Evolutionary conservation across 352 stramenopile species (phyloP).

Genomic region (Globisporangium paroecandrum): DNA sequence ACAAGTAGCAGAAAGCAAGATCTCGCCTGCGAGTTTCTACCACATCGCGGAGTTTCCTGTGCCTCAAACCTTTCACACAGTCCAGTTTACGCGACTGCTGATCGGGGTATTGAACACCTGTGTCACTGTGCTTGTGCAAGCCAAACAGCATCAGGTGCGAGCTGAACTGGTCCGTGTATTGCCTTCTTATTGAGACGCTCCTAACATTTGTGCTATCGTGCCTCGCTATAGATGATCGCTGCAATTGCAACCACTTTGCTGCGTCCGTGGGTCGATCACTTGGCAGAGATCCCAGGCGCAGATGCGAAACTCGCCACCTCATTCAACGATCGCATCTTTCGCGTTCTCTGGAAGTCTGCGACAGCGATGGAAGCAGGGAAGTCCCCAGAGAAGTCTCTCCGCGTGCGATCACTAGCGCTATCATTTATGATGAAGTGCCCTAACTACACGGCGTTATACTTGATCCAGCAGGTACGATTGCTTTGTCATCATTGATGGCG

Average conservation of each 20-base stretch:
- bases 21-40: constrained; percentile 18
- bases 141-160: constrained; percentile 33
- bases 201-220: neutral
- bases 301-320: constrained; percentile 55
- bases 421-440: constrained; percentile 67
- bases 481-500: neutral
- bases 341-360: constrained; percentile 70
- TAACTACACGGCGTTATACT: constrained; percentile 54
- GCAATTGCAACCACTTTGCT: constrained; percentile 24
- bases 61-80: constrained; percentile 31
- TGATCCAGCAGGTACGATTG: constrained; percentile 53
- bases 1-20: constrained; percentile 8
- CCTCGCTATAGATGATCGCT: constrained; percentile 21
- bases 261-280: constrained; percentile 52
- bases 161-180: too few species aligned
- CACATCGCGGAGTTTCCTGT: constrained; percentile 36
- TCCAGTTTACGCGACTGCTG: constrained; percentile 49
- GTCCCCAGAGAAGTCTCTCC: constrained; percentile 26
- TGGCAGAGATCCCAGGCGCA: constrained; percentile 31
- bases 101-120: constrained; percentile 42
- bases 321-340: constrained; percentile 65
- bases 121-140: constrained; percentile 29
- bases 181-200: too few species aligned
- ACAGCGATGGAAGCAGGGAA: constrained; percentile 22
- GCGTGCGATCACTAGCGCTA: constrained; percentile 44